Conservation (phyloP, 2,329 filamentous ascomycete genomes). For the Lecanosticta acicola region DNA sequence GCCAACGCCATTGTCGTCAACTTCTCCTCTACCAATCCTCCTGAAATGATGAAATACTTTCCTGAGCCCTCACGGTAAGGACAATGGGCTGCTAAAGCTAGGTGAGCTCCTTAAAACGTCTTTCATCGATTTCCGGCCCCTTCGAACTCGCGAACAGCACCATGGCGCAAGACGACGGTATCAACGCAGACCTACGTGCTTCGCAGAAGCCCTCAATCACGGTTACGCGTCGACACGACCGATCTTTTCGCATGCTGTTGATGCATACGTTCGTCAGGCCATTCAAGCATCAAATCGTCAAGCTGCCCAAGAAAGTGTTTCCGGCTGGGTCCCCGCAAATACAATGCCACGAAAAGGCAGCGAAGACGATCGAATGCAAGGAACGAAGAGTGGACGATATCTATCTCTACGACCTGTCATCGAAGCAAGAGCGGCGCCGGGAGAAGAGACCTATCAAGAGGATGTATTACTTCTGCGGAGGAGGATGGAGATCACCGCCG, state of each 20-base stretch:
- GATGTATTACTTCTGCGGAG: slow-evolving; percentile 53
- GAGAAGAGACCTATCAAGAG: slow-evolving; percentile 26
- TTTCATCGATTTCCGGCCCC: background rate
- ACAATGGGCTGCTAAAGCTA: background rate
- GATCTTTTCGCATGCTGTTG: slow-evolving; percentile 32
- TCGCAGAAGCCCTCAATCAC: slow-evolving; percentile 24
- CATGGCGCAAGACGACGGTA: background rate
- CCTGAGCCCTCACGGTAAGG: background rate
- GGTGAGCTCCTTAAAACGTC: background rate
- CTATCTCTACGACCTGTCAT: slow-evolving; percentile 43
- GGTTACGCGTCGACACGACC: slow-evolving; percentile 35
- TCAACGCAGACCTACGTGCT: background rate
- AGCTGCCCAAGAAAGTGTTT: slow-evolving; percentile 26
- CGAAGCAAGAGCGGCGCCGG: slow-evolving; percentile 6
- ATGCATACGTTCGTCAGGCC: slow-evolving; percentile 36
- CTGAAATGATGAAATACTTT: background rate
- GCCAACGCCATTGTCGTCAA: background rate
- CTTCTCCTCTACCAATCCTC: background rate
- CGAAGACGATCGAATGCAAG: slow-evolving; percentile 32
- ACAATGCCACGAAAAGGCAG: slow-evolving; percentile 32
- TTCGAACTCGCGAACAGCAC: background rate
- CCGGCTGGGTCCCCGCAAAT: slow-evolving; percentile 40
- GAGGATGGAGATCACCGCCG: slow-evolving; percentile 51
- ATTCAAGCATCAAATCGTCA: slow-evolving; percentile 34
- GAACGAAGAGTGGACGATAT: slow-evolving; percentile 41